Percentiles rank a stretch among this genome's conserved stretches.
These are phyloP conservation scores for Eleusine indica DNA, from an alignment of 176 grass and related monocot species.

Conservation along the genomic window DNA sequence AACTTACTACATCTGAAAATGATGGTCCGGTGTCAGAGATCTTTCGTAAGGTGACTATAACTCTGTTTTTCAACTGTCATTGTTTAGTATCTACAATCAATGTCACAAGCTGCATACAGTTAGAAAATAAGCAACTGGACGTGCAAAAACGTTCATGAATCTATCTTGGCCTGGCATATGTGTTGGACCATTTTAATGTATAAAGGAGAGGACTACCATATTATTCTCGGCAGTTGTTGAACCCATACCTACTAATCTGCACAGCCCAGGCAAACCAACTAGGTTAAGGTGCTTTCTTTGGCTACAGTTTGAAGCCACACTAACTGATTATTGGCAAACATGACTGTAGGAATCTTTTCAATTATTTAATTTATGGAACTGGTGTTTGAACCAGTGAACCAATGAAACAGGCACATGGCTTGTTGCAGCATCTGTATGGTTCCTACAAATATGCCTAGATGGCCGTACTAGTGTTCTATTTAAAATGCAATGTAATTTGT, in stretches of 20 bases:
- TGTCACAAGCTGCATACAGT: not conserved
- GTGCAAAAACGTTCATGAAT: not conserved
- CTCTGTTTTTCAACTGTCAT: conserved; percentile 8
- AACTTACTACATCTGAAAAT: conserved; percentile 93
- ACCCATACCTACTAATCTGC: not conserved
- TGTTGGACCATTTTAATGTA: not conserved
- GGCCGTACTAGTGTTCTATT: conserved; percentile 8
- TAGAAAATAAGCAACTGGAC: not conserved
- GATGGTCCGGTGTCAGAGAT: conserved; percentile 87
- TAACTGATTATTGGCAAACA: not conserved
- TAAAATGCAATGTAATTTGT: not conserved
- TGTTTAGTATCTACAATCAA: conserved; percentile 17
- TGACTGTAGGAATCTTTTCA: not conserved
- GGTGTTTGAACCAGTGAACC: not conserved
- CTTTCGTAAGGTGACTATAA: conserved; percentile 67
- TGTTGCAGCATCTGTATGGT: not conserved
- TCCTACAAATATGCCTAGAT: not conserved
- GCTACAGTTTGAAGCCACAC: not conserved
- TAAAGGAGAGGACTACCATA: conserved; percentile 2
- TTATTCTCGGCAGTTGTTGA: not conserved
- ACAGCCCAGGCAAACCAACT: not conserved
- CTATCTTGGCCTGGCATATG: not conserved
- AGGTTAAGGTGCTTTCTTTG: not conserved
- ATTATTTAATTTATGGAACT: not conserved
- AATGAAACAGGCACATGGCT: not conserved